These are phyloP conservation scores for Lantana camara DNA, from an alignment of 257 asterid species.

Conservation along the genomic window DNA sequence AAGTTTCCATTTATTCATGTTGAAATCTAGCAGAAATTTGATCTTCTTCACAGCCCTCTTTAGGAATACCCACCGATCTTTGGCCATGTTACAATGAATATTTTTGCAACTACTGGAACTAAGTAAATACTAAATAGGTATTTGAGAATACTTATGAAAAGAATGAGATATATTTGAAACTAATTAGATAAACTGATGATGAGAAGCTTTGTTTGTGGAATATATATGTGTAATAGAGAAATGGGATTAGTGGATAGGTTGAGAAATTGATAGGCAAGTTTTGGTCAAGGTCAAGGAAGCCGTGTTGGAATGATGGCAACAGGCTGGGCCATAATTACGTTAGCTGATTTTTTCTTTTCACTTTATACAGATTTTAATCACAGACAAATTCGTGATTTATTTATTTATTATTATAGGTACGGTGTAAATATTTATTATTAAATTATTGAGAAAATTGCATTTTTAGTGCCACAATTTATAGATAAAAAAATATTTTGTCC, in stretches of 20 bases:
- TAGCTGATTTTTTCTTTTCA: too few relatives aligned
- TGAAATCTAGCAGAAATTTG: constrained; percentile 53
- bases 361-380: too few relatives aligned
- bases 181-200: not conserved
- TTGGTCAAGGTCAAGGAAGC: not conserved
- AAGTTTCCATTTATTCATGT: constrained; percentile 55
- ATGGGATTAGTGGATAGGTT: not conserved
- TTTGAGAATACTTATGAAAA: not conserved
- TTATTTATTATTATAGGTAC: not conserved
- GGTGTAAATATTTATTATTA: too few relatives aligned
- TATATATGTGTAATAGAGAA: not conserved
- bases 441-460: too few relatives aligned
- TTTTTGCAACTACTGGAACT: not conserved
- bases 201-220: not conserved
- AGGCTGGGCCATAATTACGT: not conserved
- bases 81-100: constrained; percentile 36
- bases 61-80: constrained; percentile 45
- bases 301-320: constrained; percentile 21
- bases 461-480: too few relatives aligned
- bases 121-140: not conserved
- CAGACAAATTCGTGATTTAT: not conserved
- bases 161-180: too few relatives aligned
- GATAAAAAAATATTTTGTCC: too few relatives aligned
- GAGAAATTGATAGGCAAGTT: constrained; percentile 13
- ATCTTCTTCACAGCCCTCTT: constrained; percentile 82